These are phyloP conservation scores for Fagus sylvatica DNA, from an alignment of 306 rosid species.

Conservation along the genomic window DNA sequence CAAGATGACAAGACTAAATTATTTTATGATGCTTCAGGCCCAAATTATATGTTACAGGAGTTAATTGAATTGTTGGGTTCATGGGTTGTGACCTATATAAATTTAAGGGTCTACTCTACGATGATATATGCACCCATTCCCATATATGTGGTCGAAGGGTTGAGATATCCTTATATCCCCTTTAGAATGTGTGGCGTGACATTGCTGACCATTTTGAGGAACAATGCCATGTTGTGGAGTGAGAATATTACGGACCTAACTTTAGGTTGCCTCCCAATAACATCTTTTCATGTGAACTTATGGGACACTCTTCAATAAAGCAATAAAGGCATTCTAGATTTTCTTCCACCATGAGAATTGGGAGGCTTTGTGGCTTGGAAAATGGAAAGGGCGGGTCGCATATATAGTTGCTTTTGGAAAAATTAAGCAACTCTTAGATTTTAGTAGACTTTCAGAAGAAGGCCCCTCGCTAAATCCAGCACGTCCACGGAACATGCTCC, in stretches of 20 bases:
- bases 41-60: no score
- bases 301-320: slow-evolving; percentile 19
- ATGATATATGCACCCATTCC: neutral
- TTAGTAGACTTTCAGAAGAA: neutral
- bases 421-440: neutral
- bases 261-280: slow-evolving; percentile 55
- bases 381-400: neutral
- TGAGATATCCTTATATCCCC: neutral
- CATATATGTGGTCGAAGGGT: neutral
- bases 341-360: slow-evolving; percentile 12
- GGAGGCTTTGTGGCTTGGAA: slow-evolving; percentile 11
- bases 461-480: slow-evolving; percentile 33
- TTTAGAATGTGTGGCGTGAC: slow-evolving; percentile 23
- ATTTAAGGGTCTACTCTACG: neutral
- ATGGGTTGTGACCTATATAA: neutral
- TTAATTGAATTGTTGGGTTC: no score
- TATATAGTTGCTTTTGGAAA: slow-evolving; percentile 7
- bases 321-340: slow-evolving; percentile 11
- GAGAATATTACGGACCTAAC: slow-evolving; percentile 21
- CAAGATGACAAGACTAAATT: no score
- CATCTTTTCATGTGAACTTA: slow-evolving; percentile 42
- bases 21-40: no score
- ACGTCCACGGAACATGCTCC: slow-evolving; percentile 53
- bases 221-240: slow-evolving; percentile 31
- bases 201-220: slow-evolving; percentile 39